A percentile compares a stretch with the other conserved stretches of the same genome.
These are phyloP conservation scores for Phytophthora uliginosa DNA, from an alignment of 352 stramenopile genomes.

Conservation along the genomic window DNA sequence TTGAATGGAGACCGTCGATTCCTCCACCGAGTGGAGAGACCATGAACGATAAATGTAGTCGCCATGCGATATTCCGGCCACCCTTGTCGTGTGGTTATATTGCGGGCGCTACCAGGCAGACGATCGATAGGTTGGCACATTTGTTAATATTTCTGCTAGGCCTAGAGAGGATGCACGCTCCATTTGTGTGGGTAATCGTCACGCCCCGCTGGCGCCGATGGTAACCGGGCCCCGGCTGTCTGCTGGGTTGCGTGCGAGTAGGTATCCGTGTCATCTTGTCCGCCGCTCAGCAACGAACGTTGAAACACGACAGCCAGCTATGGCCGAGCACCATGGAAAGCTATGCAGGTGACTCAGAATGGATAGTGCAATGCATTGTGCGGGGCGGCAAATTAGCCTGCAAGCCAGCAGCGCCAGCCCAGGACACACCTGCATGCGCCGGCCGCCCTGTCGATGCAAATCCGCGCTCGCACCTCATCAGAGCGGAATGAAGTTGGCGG, in stretches of 20 bases:
- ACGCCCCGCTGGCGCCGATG: not conserved
- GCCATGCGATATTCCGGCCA: slow-evolving; percentile 1
- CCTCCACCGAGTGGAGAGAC: slow-evolving; percentile 11
- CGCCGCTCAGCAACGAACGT: not conserved
- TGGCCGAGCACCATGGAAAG: slow-evolving; percentile 8
- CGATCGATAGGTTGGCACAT: not conserved
- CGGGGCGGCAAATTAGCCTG: not conserved
- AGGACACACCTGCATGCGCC: not conserved
- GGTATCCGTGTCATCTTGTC: slow-evolving; percentile 30
- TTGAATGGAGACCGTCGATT: slow-evolving; percentile 15
- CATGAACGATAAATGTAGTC: slow-evolving; percentile 16
- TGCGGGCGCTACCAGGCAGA: slow-evolving; percentile 8
- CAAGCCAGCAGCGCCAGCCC: not conserved
- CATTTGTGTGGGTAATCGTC: slow-evolving; percentile 4
- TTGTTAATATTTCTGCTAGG: not conserved
- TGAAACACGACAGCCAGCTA: not conserved
- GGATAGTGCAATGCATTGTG: slow-evolving; percentile 23
- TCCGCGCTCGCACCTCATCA: slow-evolving; percentile 10
- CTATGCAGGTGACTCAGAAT: slow-evolving; percentile 5
- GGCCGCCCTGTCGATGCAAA: slow-evolving; percentile 24
- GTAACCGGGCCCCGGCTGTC: slow-evolving; percentile 6
- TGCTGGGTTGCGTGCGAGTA: slow-evolving; percentile 1
- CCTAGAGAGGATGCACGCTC: not conserved
- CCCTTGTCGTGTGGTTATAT: not conserved
- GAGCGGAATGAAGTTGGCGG: slow-evolving; percentile 31